Evolutionary conservation across 2,329 filamentous ascomycete genomes (phyloP), one percentile per base, ranked within the genome.

Genomic region (Neodidymelliopsis sp.): DNA sequence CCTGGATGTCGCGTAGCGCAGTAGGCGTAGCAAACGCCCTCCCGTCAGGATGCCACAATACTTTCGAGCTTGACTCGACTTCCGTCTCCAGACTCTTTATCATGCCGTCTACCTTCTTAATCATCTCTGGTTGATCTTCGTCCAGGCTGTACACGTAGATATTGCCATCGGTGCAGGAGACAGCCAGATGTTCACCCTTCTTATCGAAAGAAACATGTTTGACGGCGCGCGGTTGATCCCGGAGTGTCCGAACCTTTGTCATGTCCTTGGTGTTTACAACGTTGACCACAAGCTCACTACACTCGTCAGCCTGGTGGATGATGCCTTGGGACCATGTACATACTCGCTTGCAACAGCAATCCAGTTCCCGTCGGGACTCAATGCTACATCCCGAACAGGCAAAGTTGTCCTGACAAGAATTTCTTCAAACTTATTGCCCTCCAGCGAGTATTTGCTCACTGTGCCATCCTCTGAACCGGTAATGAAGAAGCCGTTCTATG

Each of bases 281-380:
- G 71, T 96, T 96, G 59, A 97, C 90, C 1, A 87, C 89, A 49
- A 96, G 79, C 72, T 99, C 94, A 71, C 83, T 86, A 48, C 13
- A 2, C 4, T 9, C 27, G 54, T 72, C 43, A 71, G 57, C 44
- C 24, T 60, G n/a, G 29, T 61, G 6, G n/a, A n/a, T 8, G 16
- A 15, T 33, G 22, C 6, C 13, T 13, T 4, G 7, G 2, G 13
- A n/a, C 3, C 7, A 9, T 6, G 31, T 2, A 76, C 83, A 59
- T 72, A 86, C 84, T 97, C 95, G 79, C 92, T 97, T n/a, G 92
- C 91, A 19, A 97, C 91, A 22, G 94, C 94, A 57, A 88, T 90
- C 92, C 91, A 97, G 63, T 89, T 83, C 0, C 84, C 82, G 69
- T 97, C 89, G 2, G 85, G 83, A 2, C 91, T 92, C 11, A 99